Evolutionary conservation across 23 red algal genomes (phyloP).

Genomic region (Gracilariopsis chorda): DNA sequence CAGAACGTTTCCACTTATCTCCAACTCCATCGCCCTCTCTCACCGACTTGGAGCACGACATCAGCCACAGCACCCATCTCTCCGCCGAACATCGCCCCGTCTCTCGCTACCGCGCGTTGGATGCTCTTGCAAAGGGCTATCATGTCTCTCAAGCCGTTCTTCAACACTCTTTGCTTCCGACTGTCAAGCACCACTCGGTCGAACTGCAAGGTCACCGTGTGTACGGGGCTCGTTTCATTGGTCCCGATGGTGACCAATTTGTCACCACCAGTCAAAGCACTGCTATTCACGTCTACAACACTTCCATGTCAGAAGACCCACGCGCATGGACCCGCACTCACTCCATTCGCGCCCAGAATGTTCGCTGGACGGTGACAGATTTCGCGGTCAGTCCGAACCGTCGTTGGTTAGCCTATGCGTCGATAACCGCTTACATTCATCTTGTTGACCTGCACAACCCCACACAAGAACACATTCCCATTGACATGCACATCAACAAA

Average conservation of each 20-base stretch:
- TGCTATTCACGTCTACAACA: constrained; percentile 52
- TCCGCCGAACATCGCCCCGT: neutral
- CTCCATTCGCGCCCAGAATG: neutral
- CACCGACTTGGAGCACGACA: neutral
- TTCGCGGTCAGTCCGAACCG: constrained; percentile 50
- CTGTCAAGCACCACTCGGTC: neutral
- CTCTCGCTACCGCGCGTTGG: constrained; percentile 13
- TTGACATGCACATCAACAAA: neutral
- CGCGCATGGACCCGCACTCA: constrained; percentile 28
- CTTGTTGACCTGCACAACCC: constrained; percentile 33
- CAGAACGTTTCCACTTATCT: neutral
- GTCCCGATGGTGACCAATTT: constrained; percentile 12
- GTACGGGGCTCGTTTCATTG: constrained; percentile 36
- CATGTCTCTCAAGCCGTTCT: neutral
- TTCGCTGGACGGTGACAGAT: constrained; percentile 61
- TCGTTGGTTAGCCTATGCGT: constrained; percentile 55
- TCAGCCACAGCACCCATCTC: neutral
- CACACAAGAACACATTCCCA: neutral
- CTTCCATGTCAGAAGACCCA: constrained; percentile 26
- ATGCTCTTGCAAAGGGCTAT: constrained; percentile 8
- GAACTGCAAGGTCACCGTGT: constrained; percentile 15
- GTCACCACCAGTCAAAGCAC: constrained; percentile 40
- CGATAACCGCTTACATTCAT: constrained; percentile 44
- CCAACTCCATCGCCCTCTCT: constrained; percentile 12
- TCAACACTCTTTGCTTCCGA: constrained; percentile 1